These are phyloP conservation scores for Termitomyces sp. DNA, from an alignment of 768 basidiomycete species.

Conservation along the genomic window DNA sequence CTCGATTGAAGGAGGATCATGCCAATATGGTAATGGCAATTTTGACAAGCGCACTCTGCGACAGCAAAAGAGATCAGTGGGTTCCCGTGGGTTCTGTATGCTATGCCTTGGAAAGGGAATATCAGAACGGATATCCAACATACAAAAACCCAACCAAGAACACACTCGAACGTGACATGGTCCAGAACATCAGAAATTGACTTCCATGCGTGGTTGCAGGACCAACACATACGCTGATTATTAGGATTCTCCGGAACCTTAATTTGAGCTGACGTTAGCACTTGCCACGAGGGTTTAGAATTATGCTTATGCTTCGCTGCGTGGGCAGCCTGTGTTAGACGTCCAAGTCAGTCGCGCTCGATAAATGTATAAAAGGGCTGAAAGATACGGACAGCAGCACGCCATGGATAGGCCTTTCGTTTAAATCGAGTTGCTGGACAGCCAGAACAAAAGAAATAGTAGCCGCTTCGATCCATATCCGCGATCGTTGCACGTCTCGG, in stretches of 20 bases:
- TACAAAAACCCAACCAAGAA: background rate
- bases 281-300: background rate
- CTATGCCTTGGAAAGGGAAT: background rate
- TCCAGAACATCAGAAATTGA: background rate
- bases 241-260: background rate
- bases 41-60: background rate
- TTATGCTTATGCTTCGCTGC: background rate
- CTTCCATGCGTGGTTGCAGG: conserved; percentile 1
- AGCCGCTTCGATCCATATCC: conserved; percentile 5
- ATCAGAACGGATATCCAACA: background rate
- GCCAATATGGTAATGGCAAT: background rate
- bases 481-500: background rate
- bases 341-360: background rate
- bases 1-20: background rate
- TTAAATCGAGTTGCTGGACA: background rate
- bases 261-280: background rate
- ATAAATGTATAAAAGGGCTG: background rate
- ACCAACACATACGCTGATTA: background rate
- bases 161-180: background rate
- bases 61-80: background rate
- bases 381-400: conserved; percentile 9
- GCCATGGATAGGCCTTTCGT: conserved; percentile 7
- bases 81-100: background rate
- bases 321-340: conserved; percentile 5
- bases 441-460: conserved; percentile 7